phyloP scores from a whole-genome alignment of 352 stramenopile genomes.

The Pythium rishiriense region DNA sequence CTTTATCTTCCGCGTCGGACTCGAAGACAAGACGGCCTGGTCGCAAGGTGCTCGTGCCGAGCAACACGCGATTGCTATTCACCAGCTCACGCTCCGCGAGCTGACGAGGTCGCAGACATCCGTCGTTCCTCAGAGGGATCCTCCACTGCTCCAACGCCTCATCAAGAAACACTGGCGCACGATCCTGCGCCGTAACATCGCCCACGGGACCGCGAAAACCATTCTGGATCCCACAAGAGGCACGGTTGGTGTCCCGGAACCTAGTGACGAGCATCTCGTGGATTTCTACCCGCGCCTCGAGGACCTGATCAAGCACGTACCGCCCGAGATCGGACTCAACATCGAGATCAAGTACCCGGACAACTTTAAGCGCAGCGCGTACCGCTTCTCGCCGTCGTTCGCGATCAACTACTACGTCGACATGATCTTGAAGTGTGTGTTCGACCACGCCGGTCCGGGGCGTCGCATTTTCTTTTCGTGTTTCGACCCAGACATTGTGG shows the following conservation, averaged over 20 bases:
- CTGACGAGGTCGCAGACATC: constrained; percentile 49
- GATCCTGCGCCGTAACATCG: constrained; percentile 30
- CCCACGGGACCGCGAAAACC: constrained; percentile 20
- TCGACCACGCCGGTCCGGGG: constrained; percentile 47
- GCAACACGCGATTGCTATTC: constrained; percentile 65
- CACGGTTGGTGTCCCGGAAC: constrained; percentile 11
- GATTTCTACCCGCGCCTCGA: constrained; percentile 72
- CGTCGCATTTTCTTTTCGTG: constrained; percentile 83
- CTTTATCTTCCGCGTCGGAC: constrained; percentile 61
- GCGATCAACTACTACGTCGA: constrained; percentile 79
- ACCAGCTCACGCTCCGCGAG: constrained; percentile 66
- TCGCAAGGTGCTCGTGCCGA: constrained; percentile 50
- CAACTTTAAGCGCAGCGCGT: constrained; percentile 35
- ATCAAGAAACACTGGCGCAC: constrained; percentile 70
- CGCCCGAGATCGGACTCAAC: constrained; percentile 71
- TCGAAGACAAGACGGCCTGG: constrained; percentile 57
- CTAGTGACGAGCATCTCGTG: constrained; percentile 55
- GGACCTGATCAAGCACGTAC: constrained; percentile 69
- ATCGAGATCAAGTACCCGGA: constrained; percentile 87
- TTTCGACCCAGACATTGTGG: constrained; percentile 72
- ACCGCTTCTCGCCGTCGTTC: constrained; percentile 55
- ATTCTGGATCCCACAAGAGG: constrained; percentile 5
- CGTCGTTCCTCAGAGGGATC: constrained; percentile 39
- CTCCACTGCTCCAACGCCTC: constrained; percentile 38
- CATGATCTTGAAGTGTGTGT: constrained; percentile 67